Evolutionary conservation across 2,329 filamentous ascomycete species (phyloP).

Genomic region (Aspergillus sp.): DNA sequence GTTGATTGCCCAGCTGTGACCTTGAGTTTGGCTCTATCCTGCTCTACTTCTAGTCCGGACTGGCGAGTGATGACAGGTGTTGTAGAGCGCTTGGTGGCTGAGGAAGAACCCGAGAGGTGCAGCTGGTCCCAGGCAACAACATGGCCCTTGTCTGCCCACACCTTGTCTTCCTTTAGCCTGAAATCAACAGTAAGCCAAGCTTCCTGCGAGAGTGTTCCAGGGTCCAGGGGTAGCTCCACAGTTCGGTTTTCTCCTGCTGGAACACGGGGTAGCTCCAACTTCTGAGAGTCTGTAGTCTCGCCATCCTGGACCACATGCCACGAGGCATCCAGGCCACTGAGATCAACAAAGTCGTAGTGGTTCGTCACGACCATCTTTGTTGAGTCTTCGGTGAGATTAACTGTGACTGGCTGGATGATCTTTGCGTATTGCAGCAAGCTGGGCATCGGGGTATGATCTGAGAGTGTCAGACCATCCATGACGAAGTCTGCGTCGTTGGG

Average conservation of each 20-base stretch:
- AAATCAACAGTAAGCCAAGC: conserved; percentile 49
- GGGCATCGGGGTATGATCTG: conserved; percentile 56
- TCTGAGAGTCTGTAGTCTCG: conserved; percentile 24
- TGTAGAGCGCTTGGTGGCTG: not conserved
- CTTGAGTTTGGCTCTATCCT: not conserved
- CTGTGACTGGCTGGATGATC: conserved; percentile 55
- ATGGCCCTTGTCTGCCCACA: conserved; percentile 56
- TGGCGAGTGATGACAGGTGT: not conserved
- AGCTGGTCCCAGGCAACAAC: conserved; percentile 57
- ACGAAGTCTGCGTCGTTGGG: conserved; percentile 63
- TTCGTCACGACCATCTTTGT: conserved; percentile 45
- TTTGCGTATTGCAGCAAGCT: conserved; percentile 59
- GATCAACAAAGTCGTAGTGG: conserved; percentile 50
- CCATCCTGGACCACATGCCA: conserved; percentile 17
- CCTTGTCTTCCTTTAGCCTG: conserved; percentile 41
- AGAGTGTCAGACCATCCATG: conserved; percentile 57
- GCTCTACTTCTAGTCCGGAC: not conserved
- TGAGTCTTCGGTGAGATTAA: conserved; percentile 39
- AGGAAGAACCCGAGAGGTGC: not conserved
- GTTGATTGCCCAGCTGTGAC: not conserved
- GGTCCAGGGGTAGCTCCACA: not conserved
- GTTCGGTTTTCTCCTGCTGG: conserved; percentile 40
- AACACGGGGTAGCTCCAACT: conserved; percentile 44
- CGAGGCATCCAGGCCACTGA: conserved; percentile 42
- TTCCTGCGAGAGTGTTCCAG: conserved; percentile 14